Evolutionary conservation across 345 rosid species (phyloP).

Genomic region (Euphorbia tirucalli): DNA sequence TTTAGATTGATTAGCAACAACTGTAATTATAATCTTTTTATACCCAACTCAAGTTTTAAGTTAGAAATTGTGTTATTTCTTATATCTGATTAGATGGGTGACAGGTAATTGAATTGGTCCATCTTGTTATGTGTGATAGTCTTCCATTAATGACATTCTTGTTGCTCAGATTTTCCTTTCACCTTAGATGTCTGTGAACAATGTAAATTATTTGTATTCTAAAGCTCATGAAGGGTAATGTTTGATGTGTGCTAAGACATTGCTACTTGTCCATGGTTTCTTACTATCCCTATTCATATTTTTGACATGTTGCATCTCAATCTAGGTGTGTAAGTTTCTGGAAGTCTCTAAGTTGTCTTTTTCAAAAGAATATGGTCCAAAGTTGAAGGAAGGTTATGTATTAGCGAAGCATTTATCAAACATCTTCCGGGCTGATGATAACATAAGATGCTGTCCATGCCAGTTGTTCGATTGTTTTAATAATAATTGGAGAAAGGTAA

Average conservation of each 20-base stretch:
- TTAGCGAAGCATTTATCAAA: slow-evolving; percentile 63
- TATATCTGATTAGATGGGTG: too few relatives aligned
- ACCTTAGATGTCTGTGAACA: too few relatives aligned
- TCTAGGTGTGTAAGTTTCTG: slow-evolving; percentile 87
- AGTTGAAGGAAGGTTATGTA: slow-evolving; percentile 87
- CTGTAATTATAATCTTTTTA: too few relatives aligned
- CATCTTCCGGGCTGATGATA: slow-evolving; percentile 26
- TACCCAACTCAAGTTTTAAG: too few relatives aligned
- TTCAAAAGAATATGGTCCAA: slow-evolving; percentile 72
- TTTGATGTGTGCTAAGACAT: slow-evolving; percentile 4
- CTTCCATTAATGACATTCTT: too few relatives aligned
- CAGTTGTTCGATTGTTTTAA: slow-evolving; percentile 51
- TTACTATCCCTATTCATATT: background rate
- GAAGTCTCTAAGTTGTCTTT: slow-evolving; percentile 91
- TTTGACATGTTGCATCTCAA: background rate
- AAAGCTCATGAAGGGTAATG: too few relatives aligned
- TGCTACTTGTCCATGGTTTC: slow-evolving; percentile 1
- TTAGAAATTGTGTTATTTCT: too few relatives aligned
- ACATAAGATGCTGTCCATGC: slow-evolving; percentile 42
- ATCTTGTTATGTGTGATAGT: too few relatives aligned
- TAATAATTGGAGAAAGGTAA: slow-evolving; percentile 72
- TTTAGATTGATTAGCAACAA: too few relatives aligned
- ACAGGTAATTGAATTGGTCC: too few relatives aligned
- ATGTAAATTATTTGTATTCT: background rate
- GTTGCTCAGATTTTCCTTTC: too few relatives aligned